Base-by-base conservation (phyloP, 306 rosid genomes). In the Castanea mollissima region DNA sequence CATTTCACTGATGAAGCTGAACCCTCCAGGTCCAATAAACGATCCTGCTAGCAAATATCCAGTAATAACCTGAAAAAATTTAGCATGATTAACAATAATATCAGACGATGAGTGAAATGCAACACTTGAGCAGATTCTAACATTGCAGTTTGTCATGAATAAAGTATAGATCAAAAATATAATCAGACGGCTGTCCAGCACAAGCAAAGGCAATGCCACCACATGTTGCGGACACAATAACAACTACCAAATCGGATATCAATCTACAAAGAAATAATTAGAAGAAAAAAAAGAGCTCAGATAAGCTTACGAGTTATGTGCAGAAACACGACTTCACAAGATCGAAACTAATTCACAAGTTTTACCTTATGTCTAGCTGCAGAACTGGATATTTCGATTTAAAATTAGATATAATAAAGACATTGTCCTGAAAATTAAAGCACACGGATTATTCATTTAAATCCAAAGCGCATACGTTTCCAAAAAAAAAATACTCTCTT, bases 171-270 rank as follows among this genome's bases (percentile, higher is more conserved):
- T 64, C 21, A 64, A 64, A 64, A 64, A 49, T 84, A 77, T 75
- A 78, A 73, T 81, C 98, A 78, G 71, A 96, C 89, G 99, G 97
- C 86, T 96, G 99, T 83, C 99, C 99, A 74, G 93, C 98, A 91
- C 94, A 96, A 71, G 98, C 98, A 80, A 96, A 93, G 78, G 97
- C 99, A 90, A 96, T 91, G 84, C 99, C 99, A 69, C 98, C 94
- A 82, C 97, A 96, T 21, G 99, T 90, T 49, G 99, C 99, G 77
- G 99, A 96, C 32, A 96, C 99, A 89, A 96, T 90, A 81, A 93
- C 99, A 81, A 91, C 93, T 56, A 96, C 99, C 27, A 96, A 90
- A 84, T 96, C 98, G 70, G 97, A 96, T 85, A 96, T 93, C 91
- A 96, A 87, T 84, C 97, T 93, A 87, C 76, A 86, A 72, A 85